Evolutionary conservation across 1,284 basidiomycete species (phyloP).

Genomic region (Pyrrhoderma noxium): DNA sequence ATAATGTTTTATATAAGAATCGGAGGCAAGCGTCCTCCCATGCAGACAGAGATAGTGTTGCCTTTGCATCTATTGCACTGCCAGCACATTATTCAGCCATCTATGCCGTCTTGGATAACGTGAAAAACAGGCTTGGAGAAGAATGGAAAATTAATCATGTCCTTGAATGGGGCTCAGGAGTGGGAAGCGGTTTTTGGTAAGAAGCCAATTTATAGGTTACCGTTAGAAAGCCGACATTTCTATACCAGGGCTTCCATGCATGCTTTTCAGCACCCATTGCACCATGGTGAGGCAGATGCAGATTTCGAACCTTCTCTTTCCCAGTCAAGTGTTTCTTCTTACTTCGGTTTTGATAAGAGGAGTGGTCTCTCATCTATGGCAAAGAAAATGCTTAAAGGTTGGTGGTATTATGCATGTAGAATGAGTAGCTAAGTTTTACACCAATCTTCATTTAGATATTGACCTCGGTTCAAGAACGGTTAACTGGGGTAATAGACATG

Average conservation of each 20-base stretch:
- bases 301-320: slow-evolving; percentile 34
- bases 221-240: slow-evolving; percentile 7
- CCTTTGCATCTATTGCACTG: slow-evolving; percentile 66
- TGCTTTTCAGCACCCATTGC: slow-evolving; percentile 43
- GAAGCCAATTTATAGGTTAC: slow-evolving; percentile 8
- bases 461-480: slow-evolving; percentile 36
- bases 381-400: slow-evolving; percentile 53
- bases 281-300: slow-evolving; percentile 20
- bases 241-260: slow-evolving; percentile 53
- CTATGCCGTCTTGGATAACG: slow-evolving; percentile 55
- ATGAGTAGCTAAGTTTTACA: neutral
- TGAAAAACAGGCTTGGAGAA: slow-evolving; percentile 52
- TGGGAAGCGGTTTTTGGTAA: slow-evolving; percentile 71
- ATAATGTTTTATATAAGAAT: slow-evolving; percentile 53
- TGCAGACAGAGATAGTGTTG: slow-evolving; percentile 59
- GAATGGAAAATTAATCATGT: slow-evolving; percentile 51
- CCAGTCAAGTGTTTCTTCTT: slow-evolving; percentile 48
- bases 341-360: slow-evolving; percentile 65
- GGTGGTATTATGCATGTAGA: neutral
- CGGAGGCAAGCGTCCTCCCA: slow-evolving; percentile 48
- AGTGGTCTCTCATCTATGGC: slow-evolving; percentile 60
- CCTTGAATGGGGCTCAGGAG: slow-evolving; percentile 70
- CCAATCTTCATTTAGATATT: slow-evolving; percentile 33
- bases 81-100: slow-evolving; percentile 74
- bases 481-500: slow-evolving; percentile 52